Percentiles rank a stretch among this genome's conserved stretches.
Evolutionary conservation across 2,329 filamentous ascomycete genomes (phyloP).

Genomic region (Aspergillus floridensis): DNA sequence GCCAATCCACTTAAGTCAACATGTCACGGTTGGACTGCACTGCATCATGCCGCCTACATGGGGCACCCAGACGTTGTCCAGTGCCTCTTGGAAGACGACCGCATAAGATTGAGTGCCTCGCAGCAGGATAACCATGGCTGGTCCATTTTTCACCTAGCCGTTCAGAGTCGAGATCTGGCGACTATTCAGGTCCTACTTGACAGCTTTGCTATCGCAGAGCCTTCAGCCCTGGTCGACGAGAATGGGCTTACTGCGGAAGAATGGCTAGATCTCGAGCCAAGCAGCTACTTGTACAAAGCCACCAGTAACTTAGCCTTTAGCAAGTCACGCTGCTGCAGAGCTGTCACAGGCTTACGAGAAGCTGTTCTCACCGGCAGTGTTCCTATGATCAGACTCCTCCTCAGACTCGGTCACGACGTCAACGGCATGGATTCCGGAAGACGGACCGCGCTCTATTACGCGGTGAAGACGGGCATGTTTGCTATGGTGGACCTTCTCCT

Average conservation of each 20-base stretch:
- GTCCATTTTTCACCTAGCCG: constrained; percentile 26
- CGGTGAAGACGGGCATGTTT: constrained; percentile 22
- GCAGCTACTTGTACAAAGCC: constrained; percentile 20
- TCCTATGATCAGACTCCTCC: constrained; percentile 20
- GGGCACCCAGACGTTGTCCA: constrained; percentile 22
- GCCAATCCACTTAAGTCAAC: constrained; percentile 14
- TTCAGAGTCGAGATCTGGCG: constrained; percentile 21
- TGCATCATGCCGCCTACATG: constrained; percentile 22
- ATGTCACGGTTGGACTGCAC: constrained; percentile 15
- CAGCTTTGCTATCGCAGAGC: constrained; percentile 11
- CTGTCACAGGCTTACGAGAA: constrained; percentile 24
- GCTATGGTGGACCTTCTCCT: constrained; percentile 26
- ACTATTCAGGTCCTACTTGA: constrained; percentile 17
- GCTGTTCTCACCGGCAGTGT: constrained; percentile 23
- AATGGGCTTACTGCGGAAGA: constrained; percentile 26
- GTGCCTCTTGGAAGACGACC: constrained; percentile 21
- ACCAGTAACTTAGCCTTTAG: constrained; percentile 25
- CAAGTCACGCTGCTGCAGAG: constrained; percentile 30
- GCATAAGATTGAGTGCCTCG: constrained; percentile 18
- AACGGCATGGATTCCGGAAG: constrained; percentile 24
- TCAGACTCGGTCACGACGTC: constrained; percentile 23
- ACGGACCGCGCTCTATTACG: constrained; percentile 28
- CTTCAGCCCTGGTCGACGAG: constrained; percentile 18
- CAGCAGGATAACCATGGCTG: constrained; percentile 26
- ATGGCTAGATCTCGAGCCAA: constrained; percentile 21